phyloP scores from a whole-genome alignment of 78 protist species.

The Emiliania huxleyi region DNA sequence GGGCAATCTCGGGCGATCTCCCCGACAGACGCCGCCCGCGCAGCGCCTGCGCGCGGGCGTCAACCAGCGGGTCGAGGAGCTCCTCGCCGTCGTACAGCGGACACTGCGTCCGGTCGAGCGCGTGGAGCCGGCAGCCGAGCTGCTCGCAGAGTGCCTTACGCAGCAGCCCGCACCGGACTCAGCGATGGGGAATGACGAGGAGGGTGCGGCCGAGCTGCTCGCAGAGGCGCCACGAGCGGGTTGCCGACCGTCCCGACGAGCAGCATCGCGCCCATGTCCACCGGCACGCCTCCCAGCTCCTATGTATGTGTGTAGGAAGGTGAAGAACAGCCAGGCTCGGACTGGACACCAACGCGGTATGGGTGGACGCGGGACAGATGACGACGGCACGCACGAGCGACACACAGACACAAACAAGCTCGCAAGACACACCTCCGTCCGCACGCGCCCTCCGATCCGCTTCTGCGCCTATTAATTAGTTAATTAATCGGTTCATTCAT shows the following conservation, averaged over 20 bases:
- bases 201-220: neutral
- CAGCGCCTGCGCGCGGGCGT: too few relatives aligned
- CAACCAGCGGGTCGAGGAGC: neutral
- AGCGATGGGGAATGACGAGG: too few relatives aligned
- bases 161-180: too few relatives aligned
- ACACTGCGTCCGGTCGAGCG: neutral
- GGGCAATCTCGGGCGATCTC: too few relatives aligned
- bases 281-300: neutral
- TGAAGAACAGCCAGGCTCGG: too few relatives aligned
- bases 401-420: too few relatives aligned
- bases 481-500: too few relatives aligned
- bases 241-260: neutral
- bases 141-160: neutral
- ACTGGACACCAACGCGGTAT: too few relatives aligned
- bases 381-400: too few relatives aligned
- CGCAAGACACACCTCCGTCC: neutral
- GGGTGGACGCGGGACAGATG: too few relatives aligned
- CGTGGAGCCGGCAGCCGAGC: neutral
- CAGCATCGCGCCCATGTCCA: neutral
- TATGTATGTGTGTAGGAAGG: too few relatives aligned
- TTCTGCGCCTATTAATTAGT: neutral
- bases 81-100: neutral
- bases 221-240: neutral
- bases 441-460: neutral
- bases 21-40: too few relatives aligned